Percentiles rank a stretch among this genome's conserved stretches.
phyloP scores from a whole-genome alignment of 768 basidiomycete species.

The Amanita phalloides region DNA sequence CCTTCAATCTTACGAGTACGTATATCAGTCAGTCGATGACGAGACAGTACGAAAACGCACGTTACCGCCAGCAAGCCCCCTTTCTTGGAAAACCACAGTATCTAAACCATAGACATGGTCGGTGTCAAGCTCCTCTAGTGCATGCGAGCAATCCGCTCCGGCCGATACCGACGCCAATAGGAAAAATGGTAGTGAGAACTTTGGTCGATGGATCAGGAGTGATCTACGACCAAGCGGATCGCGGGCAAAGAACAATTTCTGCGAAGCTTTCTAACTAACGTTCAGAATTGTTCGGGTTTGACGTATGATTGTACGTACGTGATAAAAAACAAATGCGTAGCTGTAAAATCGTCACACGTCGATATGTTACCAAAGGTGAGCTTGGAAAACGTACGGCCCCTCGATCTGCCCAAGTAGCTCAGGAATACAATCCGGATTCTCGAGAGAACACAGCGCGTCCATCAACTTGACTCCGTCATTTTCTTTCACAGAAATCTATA shows the following conservation, averaged over 20 bases:
- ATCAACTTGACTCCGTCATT: constrained; percentile 63
- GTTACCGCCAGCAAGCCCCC: constrained; percentile 1
- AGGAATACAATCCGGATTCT: constrained; percentile 31
- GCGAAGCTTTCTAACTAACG: constrained; percentile 24
- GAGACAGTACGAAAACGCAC: constrained; percentile 8
- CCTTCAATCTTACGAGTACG: background rate
- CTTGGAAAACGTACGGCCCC: constrained; percentile 58
- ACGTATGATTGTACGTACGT: constrained; percentile 30
- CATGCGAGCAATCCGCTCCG: constrained; percentile 32
- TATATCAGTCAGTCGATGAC: background rate
- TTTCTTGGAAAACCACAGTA: constrained; percentile 12
- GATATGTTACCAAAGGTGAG: background rate
- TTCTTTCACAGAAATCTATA: constrained; percentile 45
- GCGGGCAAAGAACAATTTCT: constrained; percentile 58
- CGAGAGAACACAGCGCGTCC: constrained; percentile 18
- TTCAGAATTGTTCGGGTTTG: background rate
- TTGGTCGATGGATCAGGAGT: constrained; percentile 61
- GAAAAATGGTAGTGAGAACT: constrained; percentile 34
- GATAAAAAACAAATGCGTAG: constrained; percentile 74
- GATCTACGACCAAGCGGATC: constrained; percentile 85
- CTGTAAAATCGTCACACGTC: constrained; percentile 23
- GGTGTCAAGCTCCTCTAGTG: constrained; percentile 55
- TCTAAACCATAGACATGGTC: constrained; percentile 46
- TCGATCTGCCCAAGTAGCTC: constrained; percentile 52
- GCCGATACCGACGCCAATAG: constrained; percentile 58